A percentile compares a stretch with the other conserved stretches of the same genome.
These are phyloP conservation scores for Trametes cingulata DNA, from an alignment of 768 basidiomycete genomes.

Conservation along the genomic window DNA sequence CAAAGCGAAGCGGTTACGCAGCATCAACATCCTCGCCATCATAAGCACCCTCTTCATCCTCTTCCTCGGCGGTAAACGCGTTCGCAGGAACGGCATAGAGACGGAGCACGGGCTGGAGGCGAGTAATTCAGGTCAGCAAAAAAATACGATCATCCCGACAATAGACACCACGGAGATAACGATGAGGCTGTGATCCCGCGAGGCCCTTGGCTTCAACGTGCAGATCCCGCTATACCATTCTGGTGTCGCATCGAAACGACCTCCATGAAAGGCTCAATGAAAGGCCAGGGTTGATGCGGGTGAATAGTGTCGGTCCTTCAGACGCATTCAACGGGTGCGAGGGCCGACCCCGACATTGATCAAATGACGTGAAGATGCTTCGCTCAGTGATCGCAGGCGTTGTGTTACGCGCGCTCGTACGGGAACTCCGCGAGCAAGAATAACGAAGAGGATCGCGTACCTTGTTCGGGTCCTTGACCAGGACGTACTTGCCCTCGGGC, in stretches of 20 bases:
- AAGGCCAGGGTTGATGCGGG: conserved; percentile 16
- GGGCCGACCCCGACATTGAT: conserved; percentile 11
- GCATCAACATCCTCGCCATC: conserved; percentile 45
- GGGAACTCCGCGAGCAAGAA: not conserved
- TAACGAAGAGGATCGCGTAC: conserved; percentile 44
- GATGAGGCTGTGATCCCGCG: conserved; percentile 8
- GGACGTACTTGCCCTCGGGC: conserved; percentile 97
- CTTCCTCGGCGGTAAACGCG: conserved; percentile 84
- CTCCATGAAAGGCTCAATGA: conserved; percentile 7
- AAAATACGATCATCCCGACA: conserved; percentile 11
- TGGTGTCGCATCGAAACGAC: not conserved
- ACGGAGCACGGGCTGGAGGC: conserved; percentile 82
- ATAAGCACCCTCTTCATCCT: conserved; percentile 50
- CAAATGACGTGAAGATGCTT: conserved; percentile 10
- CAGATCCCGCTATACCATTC: conserved; percentile 9
- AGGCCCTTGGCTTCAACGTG: not conserved
- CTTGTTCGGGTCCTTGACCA: conserved; percentile 98
- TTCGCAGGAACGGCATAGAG: conserved; percentile 89
- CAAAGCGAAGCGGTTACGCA: conserved; percentile 3
- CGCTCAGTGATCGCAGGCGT: not conserved
- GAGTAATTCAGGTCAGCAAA: not conserved
- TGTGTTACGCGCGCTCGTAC: not conserved
- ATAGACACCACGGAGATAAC: conserved; percentile 14
- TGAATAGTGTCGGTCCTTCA: not conserved
- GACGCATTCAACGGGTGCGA: not conserved